A percentile compares a stretch with the other conserved stretches of the same genome.
phyloP scores from a whole-genome alignment of 768 basidiomycete species.

The Jaapia argillacea region DNA sequence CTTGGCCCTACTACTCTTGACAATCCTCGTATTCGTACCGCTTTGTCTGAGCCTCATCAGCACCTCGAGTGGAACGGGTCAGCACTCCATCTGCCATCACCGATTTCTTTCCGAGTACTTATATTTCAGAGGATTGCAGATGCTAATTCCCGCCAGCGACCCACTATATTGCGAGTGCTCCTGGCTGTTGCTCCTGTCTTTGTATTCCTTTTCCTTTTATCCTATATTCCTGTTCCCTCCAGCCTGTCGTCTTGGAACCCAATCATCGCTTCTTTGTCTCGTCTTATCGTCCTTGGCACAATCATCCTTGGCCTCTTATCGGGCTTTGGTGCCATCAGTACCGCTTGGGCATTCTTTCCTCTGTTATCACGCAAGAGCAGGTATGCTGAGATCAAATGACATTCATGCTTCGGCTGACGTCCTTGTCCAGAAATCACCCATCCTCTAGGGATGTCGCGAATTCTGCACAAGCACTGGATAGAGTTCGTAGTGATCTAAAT shows the following conservation, averaged over 20 bases:
- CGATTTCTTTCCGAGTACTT: no score
- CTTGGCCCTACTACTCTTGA: conserved; percentile 44
- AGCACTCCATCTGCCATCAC: no score
- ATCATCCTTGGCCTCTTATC: conserved; percentile 72
- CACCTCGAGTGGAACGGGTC: conserved; percentile 20
- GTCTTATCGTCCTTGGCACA: conserved; percentile 69
- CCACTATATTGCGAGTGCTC: conserved; percentile 22
- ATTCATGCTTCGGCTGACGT: background rate
- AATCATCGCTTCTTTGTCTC: conserved; percentile 40
- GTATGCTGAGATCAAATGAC: conserved; percentile 8
- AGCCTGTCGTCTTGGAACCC: conserved; percentile 30
- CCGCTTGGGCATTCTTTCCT: conserved; percentile 53
- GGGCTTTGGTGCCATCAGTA: conserved; percentile 68
- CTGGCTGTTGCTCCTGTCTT: conserved; percentile 40
- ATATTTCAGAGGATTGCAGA: background rate
- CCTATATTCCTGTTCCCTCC: conserved; percentile 57
- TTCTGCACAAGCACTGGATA: conserved; percentile 48
- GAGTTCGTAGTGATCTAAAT: conserved; percentile 48
- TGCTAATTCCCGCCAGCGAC: conserved; percentile 17
- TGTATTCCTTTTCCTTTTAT: conserved; percentile 49
- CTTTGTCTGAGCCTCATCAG: conserved; percentile 52
- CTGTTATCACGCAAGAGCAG: conserved; percentile 19
- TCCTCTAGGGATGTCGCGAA: conserved; percentile 42
- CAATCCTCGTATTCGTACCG: conserved; percentile 60
- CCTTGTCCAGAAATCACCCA: conserved; percentile 23